These are phyloP conservation scores for Acer saccharum DNA, from an alignment of 345 rosid species.

Conservation along the genomic window DNA sequence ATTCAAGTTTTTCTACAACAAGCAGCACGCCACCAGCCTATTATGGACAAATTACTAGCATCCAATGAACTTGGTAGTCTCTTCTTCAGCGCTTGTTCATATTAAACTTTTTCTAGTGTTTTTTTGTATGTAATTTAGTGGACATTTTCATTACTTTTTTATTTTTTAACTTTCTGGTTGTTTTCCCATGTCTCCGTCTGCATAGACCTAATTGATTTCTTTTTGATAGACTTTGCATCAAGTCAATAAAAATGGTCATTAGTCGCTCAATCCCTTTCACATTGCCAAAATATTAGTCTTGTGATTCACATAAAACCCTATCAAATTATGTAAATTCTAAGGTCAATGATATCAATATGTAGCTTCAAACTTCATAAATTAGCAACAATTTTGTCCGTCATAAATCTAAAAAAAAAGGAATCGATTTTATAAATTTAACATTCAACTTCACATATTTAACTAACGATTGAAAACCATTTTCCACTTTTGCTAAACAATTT, in stretches of 20 bases:
- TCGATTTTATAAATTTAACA: too few species aligned
- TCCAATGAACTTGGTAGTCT: neutral
- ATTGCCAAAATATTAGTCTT: neutral
- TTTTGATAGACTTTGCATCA: neutral
- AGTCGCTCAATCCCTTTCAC: neutral
- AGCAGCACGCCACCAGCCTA: neutral
- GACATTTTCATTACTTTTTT: neutral
- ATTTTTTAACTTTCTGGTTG: neutral
- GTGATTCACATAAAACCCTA: too few species aligned
- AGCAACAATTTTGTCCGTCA: too few species aligned
- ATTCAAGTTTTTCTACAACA: conserved; percentile 13
- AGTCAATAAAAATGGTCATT: neutral
- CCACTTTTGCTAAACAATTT: too few species aligned
- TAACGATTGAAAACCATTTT: too few species aligned
- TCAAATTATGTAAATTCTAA: too few species aligned
- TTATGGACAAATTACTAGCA: neutral
- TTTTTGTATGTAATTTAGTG: neutral
- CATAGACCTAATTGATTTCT: neutral
- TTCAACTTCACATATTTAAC: too few species aligned
- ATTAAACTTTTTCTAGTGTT: neutral
- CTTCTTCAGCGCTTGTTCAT: neutral
- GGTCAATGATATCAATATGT: too few species aligned
- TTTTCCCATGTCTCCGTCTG: neutral
- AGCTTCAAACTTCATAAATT: too few species aligned
- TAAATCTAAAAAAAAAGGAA: too few species aligned